Base-by-base conservation (phyloP, 78 protist genomes). In the Pigoraptor vietnamica region DNA sequence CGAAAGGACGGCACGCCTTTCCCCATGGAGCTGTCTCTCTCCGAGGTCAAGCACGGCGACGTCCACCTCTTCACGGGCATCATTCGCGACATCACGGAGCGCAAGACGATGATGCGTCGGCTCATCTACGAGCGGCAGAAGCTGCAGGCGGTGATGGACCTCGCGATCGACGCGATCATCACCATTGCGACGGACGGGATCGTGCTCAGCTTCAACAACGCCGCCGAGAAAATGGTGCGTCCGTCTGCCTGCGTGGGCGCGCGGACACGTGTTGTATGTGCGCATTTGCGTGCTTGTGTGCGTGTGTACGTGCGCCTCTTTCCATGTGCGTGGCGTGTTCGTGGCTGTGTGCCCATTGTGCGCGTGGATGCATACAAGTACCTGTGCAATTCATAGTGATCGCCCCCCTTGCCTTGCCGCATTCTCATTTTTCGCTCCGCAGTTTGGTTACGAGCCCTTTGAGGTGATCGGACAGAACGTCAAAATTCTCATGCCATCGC, bases 381-480 rank as follows among this genome's bases (percentile, higher is more conserved):
- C n/a, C n/a, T n/a, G n/a, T n/a, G n/a, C n/a, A n/a, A n/a, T n/a
- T n/a, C n/a, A n/a, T n/a, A n/a, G n/a, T n/a, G n/a, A n/a, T n/a
- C n/a, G n/a, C n/a, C n/a, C n/a, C n/a, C n/a, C n/a, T n/a, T n/a
- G n/a, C n/a, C n/a, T n/a, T n/a, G n/a, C n/a, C n/a, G n/a, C n/a
- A n/a, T n/a, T n/a, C n/a, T n/a, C n/a, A n/a, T n/a, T n/a, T n/a
- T n/a, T n/a, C n/a, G n/a, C n/a, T n/a, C n/a, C 67, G 39, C 86
- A 67, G 37, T n/a, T 24, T 14, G 92, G 92, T 34, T 90, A 67
- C 86, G 38, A 34, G 10, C 1, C 87, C 39, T 6, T 19, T 1
- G 92, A 90, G 36, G 29, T 90, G 29, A 37, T 39, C 36, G 86
- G 94, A 32, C 14, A 93, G 35, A 86, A 90, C 81, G 81, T 95